Evolutionary conservation across 176 grass and related monocot genomes (phyloP).

Genomic region (Oryza nivara): DNA sequence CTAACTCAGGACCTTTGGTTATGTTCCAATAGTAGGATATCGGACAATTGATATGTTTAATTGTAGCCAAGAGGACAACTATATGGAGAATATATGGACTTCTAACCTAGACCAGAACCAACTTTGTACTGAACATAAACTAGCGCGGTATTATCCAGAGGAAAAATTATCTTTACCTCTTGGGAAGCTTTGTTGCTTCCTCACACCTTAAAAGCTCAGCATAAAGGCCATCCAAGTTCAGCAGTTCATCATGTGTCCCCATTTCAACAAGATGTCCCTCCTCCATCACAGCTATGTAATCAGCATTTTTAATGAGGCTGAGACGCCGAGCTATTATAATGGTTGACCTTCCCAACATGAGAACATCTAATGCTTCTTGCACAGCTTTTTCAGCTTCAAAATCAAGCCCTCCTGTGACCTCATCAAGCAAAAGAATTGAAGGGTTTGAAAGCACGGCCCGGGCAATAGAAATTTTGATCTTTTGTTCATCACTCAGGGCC

Average conservation of each 20-base stretch:
- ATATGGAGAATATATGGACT: not conserved
- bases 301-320: conserved; percentile 93
- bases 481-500: conserved; percentile 89
- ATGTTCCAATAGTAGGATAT: not conserved
- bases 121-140: conserved; percentile 9
- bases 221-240: conserved; percentile 93
- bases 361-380: conserved; percentile 96
- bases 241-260: conserved; percentile 95
- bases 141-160: not conserved
- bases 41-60: not conserved
- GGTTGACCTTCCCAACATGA: conserved; percentile 98
- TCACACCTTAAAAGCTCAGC: conserved; percentile 96
- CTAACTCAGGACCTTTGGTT: not conserved
- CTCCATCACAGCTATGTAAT: conserved; percentile 99
- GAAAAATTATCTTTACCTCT: conserved; percentile 60
- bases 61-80: not conserved
- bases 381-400: conserved; percentile 99
- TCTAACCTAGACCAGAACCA: conserved; percentile 25
- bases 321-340: conserved; percentile 99
- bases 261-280: conserved; percentile 99
- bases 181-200: conserved; percentile 97
- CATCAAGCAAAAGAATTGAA: conserved; percentile 96
- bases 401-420: conserved; percentile 98
- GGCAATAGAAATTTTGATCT: conserved; percentile 98
- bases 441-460: conserved; percentile 95